Evolutionary conservation across 495 filamentous ascomycete species (phyloP).

Genomic region (Xylaria grammica): DNA sequence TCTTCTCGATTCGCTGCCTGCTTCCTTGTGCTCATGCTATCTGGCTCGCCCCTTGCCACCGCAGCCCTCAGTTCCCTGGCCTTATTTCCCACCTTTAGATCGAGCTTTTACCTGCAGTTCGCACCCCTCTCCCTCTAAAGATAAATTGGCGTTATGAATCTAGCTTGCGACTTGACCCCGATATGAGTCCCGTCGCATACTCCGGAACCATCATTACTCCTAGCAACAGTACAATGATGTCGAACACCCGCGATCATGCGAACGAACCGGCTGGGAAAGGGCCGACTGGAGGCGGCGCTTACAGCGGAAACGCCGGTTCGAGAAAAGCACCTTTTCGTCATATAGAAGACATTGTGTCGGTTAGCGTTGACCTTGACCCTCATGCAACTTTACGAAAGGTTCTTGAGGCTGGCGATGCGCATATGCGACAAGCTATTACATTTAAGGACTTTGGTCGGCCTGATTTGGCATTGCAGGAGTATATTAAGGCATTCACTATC

Average conservation of each 20-base stretch:
- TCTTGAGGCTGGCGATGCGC: constrained; percentile 54
- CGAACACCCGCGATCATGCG: constrained; percentile 5
- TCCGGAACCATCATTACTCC: constrained; percentile 18
- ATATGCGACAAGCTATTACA: constrained; percentile 57
- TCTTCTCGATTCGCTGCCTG: constrained; percentile 11
- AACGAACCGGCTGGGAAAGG: constrained; percentile 9
- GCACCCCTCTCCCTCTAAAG: background rate
- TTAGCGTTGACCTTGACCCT: constrained; percentile 48
- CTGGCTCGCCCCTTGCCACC: constrained; percentile 1
- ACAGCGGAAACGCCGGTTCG: constrained; percentile 19
- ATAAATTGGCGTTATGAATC: constrained; percentile 17
- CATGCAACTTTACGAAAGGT: constrained; percentile 54
- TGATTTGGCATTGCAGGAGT: constrained; percentile 66
- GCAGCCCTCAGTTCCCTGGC: background rate
- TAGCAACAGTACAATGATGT: constrained; percentile 11
- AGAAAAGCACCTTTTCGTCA: constrained; percentile 63
- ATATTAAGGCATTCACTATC: constrained; percentile 78
- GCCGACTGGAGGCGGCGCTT: background rate
- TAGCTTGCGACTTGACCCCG: constrained; percentile 5
- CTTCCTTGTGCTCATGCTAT: background rate
- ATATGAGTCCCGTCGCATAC: constrained; percentile 33
- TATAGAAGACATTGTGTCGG: constrained; percentile 72
- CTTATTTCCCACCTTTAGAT: constrained; percentile 1
- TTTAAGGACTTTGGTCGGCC: constrained; percentile 56
- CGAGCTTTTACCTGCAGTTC: background rate